Base-by-base conservation (phyloP, 192 early-diverging fungal genomes). In the Pilaira anomala region DNA sequence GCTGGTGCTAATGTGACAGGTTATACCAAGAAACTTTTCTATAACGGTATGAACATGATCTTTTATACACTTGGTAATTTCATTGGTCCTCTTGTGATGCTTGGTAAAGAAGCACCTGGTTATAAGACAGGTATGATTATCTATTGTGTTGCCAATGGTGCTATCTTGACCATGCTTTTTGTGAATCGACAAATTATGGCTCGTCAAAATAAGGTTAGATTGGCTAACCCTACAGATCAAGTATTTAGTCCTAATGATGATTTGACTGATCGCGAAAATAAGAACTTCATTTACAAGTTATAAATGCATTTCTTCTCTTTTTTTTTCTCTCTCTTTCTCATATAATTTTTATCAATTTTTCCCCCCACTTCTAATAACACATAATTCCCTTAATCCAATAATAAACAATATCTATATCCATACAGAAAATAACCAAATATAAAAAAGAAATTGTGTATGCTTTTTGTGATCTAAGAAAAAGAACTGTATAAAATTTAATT, bases 51-150 rank as follows among this genome's bases (percentile, higher is more conserved):
- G 18, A 33, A 45, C 18, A 45, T 65, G 24, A 36, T 48, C 5
- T 44, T 57, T 14, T 66, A 56, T 30, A 63, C 68, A 11, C 14
- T 65, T 60, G 62, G 62, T 42, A 60, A 50, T 14, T 60, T 60
- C 51, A 54, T 65, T 44, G 69, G 62, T 41, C 69, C 69, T 6
- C 29, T 65, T 7, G 22, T 71, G 2, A 56, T 71, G 61, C 28
- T 59, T 11, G 25, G 33, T 3, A 60, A 25, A 44, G 56, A 58
- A 53, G 42, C 62, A 1, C 54, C 62, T 29, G 13, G n/a, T 6
- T 71, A 71, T 25, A 50, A 58, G 29, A 63, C 62, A 9, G 69
- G 69, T 39, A 28, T 60, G 26, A 33, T 41, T 3, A 48, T 53
- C 3, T 71, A 50, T 30, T 29, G 42, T 42, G 12, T 51, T 60